Base-by-base conservation (phyloP, 2,329 filamentous ascomycete species). In the Piedraia hortae region DNA sequence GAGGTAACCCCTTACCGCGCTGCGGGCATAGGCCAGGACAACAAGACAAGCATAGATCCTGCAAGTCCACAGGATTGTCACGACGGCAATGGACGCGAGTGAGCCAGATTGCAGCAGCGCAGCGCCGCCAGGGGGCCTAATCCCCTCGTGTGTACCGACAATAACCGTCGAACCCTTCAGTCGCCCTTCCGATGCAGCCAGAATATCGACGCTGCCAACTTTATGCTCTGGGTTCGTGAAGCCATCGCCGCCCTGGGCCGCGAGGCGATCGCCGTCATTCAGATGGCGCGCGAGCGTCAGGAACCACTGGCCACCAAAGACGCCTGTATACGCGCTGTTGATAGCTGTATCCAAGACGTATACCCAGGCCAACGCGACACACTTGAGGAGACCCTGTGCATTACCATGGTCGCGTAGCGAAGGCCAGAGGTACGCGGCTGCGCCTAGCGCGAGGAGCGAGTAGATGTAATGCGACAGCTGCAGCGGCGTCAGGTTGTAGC, bases 391-490 rank as follows among this genome's bases (percentile, higher is more conserved):
- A 10, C 11, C 18, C 7, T 8, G 17, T 14, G 60, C 67, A 37
- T 75, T 70, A 10, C 20, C 30, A 11, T 30, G 26, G 35, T 62
- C 59, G 31, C 73, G 68, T 41, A 91, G 74, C 42, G 85, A 70
- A 21, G 72, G 72, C 37, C 73, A 59, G 21, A 89, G 65, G 36
- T 64, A 59, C 22, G 61, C 54, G 33, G 74, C 59, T 20, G 71
- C 47, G 31, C 57, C 52, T 31, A 90, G 62, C 13, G 72, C 59
- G 30, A 62, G 35, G 28, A 85, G 57, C 12, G 73, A 85, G 56
- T 89, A 89, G 21, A 89, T 57, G 54, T 90, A 91, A 57, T 88
- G 85, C 26, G 71, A 73, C 26, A 90, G 59, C 46, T 91, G 82
- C 12, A 85, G 59, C 14, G 66, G 56, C 24, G 75, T 80, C 30